phyloP scores from a whole-genome alignment of 345 rosid genomes.

The Boechera stricta region DNA sequence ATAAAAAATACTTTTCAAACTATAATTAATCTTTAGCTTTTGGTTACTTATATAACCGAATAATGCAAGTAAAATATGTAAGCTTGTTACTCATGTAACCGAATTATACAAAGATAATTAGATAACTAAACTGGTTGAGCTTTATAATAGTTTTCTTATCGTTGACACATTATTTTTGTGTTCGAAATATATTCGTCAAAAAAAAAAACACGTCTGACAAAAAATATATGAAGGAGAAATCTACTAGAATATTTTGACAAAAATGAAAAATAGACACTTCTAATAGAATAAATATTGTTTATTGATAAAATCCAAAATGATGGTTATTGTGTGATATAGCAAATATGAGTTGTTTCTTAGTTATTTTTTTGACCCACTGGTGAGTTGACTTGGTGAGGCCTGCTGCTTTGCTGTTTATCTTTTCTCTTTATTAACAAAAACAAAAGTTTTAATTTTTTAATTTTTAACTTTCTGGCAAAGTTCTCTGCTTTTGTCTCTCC shows the following conservation, averaged over 20 bases:
- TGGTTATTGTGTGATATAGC: conserved; percentile 25
- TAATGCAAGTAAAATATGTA: too few species aligned
- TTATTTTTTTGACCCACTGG: conserved; percentile 40
- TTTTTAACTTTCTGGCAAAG: conserved; percentile 40
- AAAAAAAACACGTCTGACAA: too few species aligned
- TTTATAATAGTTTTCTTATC: too few species aligned
- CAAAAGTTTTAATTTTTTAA: conserved; percentile 8
- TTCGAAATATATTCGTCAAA: too few species aligned
- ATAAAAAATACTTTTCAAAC: too few species aligned
- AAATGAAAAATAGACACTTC: not conserved
- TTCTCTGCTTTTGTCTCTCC: conserved; percentile 46
- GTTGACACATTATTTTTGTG: too few species aligned
- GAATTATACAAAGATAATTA: too few species aligned
- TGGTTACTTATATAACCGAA: too few species aligned
- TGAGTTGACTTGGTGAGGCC: conserved; percentile 50
- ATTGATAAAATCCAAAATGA: conserved; percentile 7
- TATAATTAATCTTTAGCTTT: too few species aligned
- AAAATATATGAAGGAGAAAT: too few species aligned
- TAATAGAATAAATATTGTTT: not conserved
- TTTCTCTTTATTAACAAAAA: not conserved
- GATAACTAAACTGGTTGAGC: too few species aligned
- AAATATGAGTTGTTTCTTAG: conserved; percentile 47
- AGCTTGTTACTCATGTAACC: too few species aligned
- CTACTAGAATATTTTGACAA: not conserved
- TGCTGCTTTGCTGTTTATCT: conserved; percentile 44